Conservation (phyloP, 2,329 filamentous ascomycete genomes). For the Exophiala bonariae region DNA sequence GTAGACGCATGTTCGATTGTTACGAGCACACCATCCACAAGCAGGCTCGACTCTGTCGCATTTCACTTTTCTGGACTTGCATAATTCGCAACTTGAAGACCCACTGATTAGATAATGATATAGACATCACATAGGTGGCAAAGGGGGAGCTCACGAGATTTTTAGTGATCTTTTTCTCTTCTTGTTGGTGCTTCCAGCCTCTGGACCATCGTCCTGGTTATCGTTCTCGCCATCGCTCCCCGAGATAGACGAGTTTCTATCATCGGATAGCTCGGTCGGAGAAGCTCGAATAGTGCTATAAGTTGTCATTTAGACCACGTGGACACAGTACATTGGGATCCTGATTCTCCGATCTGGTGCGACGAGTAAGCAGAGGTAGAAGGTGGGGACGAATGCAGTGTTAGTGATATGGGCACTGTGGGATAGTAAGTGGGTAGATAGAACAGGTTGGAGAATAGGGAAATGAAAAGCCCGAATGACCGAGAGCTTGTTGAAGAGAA, state of each 20-base stretch:
- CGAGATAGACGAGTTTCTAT: conserved; percentile 20
- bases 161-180: conserved; percentile 58
- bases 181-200: conserved; percentile 17
- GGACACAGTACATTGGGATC: background rate
- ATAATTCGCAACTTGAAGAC: conserved; percentile 40
- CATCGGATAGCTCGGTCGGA: conserved; percentile 20
- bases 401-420: background rate
- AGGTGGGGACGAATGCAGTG: conserved; percentile 4
- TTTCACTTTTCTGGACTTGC: conserved; percentile 41
- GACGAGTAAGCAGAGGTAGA: background rate
- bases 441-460: conserved; percentile 5
- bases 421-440: background rate
- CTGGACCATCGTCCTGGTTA: conserved; percentile 10
- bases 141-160: conserved; percentile 24
- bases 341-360: background rate
- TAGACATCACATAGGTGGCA: background rate
- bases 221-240: conserved; percentile 23
- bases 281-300: conserved; percentile 15
- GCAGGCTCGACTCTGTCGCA: conserved; percentile 55
- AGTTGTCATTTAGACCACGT: conserved; percentile 15
- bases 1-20: conserved; percentile 67
- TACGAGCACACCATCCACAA: conserved; percentile 70
- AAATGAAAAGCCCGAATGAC: conserved; percentile 11
- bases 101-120: conserved; percentile 1
- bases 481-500: conserved; percentile 6